Evolutionary conservation across 441 rosid genomes (phyloP).

Genomic region (Gossypium schwendimanii): DNA sequence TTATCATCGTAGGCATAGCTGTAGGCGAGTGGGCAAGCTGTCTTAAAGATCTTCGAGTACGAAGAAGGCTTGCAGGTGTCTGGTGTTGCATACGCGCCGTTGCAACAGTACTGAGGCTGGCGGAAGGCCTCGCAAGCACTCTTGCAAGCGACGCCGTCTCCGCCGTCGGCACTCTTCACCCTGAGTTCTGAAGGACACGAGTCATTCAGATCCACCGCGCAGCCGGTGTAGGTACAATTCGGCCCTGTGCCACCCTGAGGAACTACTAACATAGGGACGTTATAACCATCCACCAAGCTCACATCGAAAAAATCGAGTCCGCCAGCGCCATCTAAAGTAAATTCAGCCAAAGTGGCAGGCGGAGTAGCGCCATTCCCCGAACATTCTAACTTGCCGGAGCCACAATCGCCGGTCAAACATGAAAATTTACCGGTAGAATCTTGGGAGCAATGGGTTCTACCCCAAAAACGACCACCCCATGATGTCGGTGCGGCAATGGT

Average conservation of each 20-base stretch:
- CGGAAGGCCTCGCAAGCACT: conserved; percentile 87
- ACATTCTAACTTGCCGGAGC: conserved; percentile 62
- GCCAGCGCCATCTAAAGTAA: conserved; percentile 71
- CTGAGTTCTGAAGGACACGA: conserved; percentile 73
- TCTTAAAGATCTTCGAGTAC: conserved; percentile 62
- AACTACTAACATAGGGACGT: conserved; percentile 67
- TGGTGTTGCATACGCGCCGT: conserved; percentile 59
- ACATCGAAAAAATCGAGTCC: conserved; percentile 86
- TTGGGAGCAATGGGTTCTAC: conserved; percentile 58
- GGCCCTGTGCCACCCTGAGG: conserved; percentile 64
- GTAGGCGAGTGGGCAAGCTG: conserved; percentile 75
- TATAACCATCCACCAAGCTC: conserved; percentile 92
- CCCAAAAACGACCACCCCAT: conserved; percentile 98
- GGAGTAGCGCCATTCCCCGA: conserved; percentile 69
- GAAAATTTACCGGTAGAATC: conserved; percentile 55
- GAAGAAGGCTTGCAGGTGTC: conserved; percentile 72
- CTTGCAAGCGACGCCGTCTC: conserved; percentile 56
- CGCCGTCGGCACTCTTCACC: conserved; percentile 35
- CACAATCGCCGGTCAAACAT: conserved; percentile 81
- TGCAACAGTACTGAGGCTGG: conserved; percentile 76
- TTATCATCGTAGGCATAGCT: conserved; percentile 88
- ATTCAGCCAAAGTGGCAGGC: conserved; percentile 84
- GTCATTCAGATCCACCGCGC: conserved; percentile 57
- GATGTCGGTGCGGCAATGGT: conserved; percentile 52
- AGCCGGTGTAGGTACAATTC: conserved; percentile 64